Evolutionary conservation across 2,329 filamentous ascomycete genomes (phyloP).

Genomic region (Cercospora sp.): DNA sequence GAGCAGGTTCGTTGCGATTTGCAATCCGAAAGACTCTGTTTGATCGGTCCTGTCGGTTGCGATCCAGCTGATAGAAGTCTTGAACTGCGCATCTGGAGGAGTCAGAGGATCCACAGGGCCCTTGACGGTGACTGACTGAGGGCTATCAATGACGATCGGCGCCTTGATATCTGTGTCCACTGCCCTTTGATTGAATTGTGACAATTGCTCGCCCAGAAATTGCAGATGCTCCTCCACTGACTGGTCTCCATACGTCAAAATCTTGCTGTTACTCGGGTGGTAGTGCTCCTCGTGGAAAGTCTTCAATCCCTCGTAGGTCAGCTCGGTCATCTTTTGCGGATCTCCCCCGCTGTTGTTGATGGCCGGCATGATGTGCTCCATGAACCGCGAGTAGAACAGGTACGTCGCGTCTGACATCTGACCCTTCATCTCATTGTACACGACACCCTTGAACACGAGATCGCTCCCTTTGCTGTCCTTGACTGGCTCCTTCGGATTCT

Average conservation of each 20-base stretch:
- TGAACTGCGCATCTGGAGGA: constrained; percentile 82
- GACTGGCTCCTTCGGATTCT: constrained; percentile 65
- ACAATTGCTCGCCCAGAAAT: constrained; percentile 73
- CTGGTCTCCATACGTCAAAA: constrained; percentile 95
- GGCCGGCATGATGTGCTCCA: constrained; percentile 88
- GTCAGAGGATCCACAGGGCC: constrained; percentile 87
- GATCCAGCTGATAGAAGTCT: constrained; percentile 92
- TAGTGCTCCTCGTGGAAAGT: constrained; percentile 91
- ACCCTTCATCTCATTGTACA: constrained; percentile 99
- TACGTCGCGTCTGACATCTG: constrained; percentile 98
- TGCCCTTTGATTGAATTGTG: constrained; percentile 68
- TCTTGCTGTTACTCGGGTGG: constrained; percentile 94
- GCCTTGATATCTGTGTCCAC: constrained; percentile 72
- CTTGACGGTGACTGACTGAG: constrained; percentile 67
- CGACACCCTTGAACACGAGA: constrained; percentile 93
- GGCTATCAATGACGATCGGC: constrained; percentile 71
- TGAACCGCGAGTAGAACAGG: constrained; percentile 91
- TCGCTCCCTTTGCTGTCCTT: constrained; percentile 51
- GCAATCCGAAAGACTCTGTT: constrained; percentile 83
- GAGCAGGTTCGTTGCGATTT: constrained; percentile 77
- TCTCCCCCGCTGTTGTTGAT: constrained; percentile 97
- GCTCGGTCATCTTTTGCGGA: constrained; percentile 90
- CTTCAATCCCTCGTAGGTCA: constrained; percentile 86
- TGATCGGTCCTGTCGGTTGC: constrained; percentile 80
- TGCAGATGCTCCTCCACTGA: constrained; percentile 76